Evolutionary conservation across 2,329 filamentous ascomycete species (phyloP).

Genomic region (Beauveria medogensis): DNA sequence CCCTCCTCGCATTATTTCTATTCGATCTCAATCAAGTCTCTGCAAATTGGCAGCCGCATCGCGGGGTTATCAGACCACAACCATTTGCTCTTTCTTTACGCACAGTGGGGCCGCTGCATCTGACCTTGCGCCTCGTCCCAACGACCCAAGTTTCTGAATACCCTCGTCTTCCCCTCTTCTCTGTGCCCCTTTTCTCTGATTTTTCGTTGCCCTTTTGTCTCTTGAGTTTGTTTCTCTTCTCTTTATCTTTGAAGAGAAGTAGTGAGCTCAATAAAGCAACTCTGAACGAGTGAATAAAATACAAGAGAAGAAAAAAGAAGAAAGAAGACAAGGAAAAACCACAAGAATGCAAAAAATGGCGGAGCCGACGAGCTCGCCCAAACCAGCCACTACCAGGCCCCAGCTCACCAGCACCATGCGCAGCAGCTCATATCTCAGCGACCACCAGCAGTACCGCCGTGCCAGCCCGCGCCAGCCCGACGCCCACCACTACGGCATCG

Average conservation of each 20-base stretch:
- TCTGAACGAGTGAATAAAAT: background rate
- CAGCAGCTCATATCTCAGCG: conserved; percentile 54
- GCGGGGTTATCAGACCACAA: background rate
- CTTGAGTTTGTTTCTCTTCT: too few species aligned
- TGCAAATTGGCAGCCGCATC: background rate
- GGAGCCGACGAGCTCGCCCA: conserved; percentile 1
- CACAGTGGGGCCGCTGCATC: conserved; percentile 1
- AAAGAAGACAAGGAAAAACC: background rate
- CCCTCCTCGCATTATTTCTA: too few species aligned
- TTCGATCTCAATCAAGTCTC: background rate
- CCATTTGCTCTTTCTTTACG: background rate
- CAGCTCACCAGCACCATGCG: conserved; percentile 44
- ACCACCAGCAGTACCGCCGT: conserved; percentile 56
- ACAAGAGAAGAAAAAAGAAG: background rate
- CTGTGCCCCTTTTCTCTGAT: background rate
- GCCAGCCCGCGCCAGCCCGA: conserved; percentile 37
- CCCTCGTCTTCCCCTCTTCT: conserved; percentile 8
- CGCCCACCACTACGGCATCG: conserved; percentile 52
- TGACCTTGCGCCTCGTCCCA: background rate
- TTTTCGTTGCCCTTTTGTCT: background rate
- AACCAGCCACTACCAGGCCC: conserved; percentile 26
- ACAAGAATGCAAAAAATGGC: background rate
- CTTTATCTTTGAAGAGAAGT: background rate
- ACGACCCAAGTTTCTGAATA: background rate
- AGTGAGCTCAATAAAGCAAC: background rate